Evolutionary conservation across 2,329 filamentous ascomycete genomes (phyloP), one percentile per base, ranked within the genome.

Genomic region (Calonectria hawksworthii): DNA sequence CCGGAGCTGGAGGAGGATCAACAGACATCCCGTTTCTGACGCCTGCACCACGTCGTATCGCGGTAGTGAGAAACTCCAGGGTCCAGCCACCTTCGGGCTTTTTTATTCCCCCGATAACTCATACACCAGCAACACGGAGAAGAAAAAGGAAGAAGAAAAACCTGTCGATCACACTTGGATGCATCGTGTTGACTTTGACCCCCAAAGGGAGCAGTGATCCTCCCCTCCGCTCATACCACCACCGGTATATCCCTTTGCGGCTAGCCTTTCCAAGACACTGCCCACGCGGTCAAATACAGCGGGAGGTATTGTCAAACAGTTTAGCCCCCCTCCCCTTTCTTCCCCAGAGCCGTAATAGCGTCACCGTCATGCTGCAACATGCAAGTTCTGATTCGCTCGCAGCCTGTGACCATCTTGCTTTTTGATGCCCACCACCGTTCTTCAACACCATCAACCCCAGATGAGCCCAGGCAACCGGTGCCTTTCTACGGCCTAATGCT

Each of bases 401-500:
- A 28, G 36, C 38, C 18, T 44, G 36, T 4, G 34, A 63, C 32
- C 56, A 28, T 63, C 23, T 63, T 38, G 34, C 14, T 63, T 26
- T 63, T 26, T 41, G 23, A 63, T 63, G 56, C 36, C 30, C 32
- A 36, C 18, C 32, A 13, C 26, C 51, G 14, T 5, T 30, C 26
- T 21, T 54, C 51, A 54, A 54, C 51, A 56, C 52, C 52, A 56
- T 32, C 52, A 56, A n/a, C 28, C 56, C 56, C 23, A 21, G 56
- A 38, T 36, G 36, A 63, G 23, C 23, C 56, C 56, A 41, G 38
- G 56, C 36, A 63, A 63, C 56, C 16, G 56, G 36, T 63, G 56
- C 56, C 36, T 41, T 63, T 28, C 23, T n/a, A 44, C 56, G 56
- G 56, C 32, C 56, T 61, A 38, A 61, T 61, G 32, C 56, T 61